Conservation (phyloP, 495 filamentous ascomycete species). For the Alectoria sarmentosa region DNA sequence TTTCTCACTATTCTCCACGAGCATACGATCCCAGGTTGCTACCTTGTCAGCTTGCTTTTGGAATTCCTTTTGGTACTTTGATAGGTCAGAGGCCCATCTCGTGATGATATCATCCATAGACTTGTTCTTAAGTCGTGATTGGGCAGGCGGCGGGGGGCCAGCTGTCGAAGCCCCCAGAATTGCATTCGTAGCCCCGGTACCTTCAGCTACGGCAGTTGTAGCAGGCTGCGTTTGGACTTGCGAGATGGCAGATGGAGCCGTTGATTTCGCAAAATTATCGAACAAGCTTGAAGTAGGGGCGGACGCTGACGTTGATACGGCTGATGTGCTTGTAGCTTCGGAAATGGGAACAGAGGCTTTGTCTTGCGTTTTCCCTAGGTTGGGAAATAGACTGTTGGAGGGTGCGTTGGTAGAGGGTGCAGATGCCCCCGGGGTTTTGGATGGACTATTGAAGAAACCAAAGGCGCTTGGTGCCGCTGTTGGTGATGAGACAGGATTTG, state of each 20-base stretch:
- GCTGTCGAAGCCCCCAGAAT: constrained; percentile 61
- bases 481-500: constrained; percentile 17
- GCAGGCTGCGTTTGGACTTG: constrained; percentile 22
- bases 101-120: constrained; percentile 99
- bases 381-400: constrained; percentile 35
- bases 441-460: constrained; percentile 16
- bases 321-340: constrained; percentile 30
- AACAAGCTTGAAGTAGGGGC: constrained; percentile 28
- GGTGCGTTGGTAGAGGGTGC: constrained; percentile 24
- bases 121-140: constrained; percentile 91
- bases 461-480: constrained; percentile 26
- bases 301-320: constrained; percentile 25
- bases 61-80: constrained; percentile 95
- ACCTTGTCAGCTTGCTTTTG: constrained; percentile 80
- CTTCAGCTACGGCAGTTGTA: constrained; percentile 22
- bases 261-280: constrained; percentile 26
- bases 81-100: constrained; percentile 91
- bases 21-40: constrained; percentile 79
- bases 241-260: constrained; percentile 21
- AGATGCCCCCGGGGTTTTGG: constrained; percentile 24
- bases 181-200: constrained; percentile 27
- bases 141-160: constrained; percentile 66
- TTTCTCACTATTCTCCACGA: constrained; percentile 88
- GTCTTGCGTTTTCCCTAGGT: constrained; percentile 32
- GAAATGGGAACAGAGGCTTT: constrained; percentile 31